These are phyloP conservation scores for Capsicum pubescens DNA, from an alignment of 257 asterid genomes.

Conservation along the genomic window DNA sequence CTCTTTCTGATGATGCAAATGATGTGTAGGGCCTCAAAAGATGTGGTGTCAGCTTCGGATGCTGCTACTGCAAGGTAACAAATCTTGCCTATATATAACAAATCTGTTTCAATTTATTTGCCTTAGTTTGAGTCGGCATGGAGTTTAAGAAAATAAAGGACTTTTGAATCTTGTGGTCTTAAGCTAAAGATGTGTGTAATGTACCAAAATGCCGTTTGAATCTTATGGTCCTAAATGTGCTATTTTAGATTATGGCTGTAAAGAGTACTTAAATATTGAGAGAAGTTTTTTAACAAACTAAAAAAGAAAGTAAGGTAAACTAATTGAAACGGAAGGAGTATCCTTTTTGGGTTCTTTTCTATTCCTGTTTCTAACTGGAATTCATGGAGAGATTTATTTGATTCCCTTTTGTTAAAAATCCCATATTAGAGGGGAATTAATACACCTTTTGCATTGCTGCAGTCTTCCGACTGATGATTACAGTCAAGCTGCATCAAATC, in stretches of 20 bases:
- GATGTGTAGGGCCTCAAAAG: slow-evolving; percentile 53
- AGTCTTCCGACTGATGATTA: slow-evolving; percentile 48
- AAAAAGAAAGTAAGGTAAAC: too few species aligned
- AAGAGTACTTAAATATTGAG: too few species aligned
- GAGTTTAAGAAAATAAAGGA: neutral
- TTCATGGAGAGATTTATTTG: neutral
- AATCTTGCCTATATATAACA: neutral
- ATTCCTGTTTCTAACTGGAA: neutral
- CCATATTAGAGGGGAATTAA: slow-evolving; percentile 28
- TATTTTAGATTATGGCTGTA: too few species aligned
- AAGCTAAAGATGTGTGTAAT: too few species aligned
- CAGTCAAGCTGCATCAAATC: slow-evolving; percentile 59
- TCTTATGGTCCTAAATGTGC: neutral
- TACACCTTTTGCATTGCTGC: slow-evolving; percentile 36
- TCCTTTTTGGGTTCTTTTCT: neutral
- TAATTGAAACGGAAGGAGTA: too few species aligned
- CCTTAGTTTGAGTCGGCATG: neutral
- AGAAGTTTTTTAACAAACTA: too few species aligned
- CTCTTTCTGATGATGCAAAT: slow-evolving; percentile 33
- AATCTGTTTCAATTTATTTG: slow-evolving; percentile 6
- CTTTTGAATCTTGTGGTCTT: neutral
- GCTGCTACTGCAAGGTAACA: slow-evolving; percentile 54
- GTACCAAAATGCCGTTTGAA: neutral
- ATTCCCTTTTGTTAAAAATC: too few species aligned
- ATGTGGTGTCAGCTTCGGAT: slow-evolving; percentile 48